A percentile compares a stretch with the other conserved stretches of the same genome.
Conservation (phyloP, 768 basidiomycete species). For the Tubosaeta sp. region DNA sequence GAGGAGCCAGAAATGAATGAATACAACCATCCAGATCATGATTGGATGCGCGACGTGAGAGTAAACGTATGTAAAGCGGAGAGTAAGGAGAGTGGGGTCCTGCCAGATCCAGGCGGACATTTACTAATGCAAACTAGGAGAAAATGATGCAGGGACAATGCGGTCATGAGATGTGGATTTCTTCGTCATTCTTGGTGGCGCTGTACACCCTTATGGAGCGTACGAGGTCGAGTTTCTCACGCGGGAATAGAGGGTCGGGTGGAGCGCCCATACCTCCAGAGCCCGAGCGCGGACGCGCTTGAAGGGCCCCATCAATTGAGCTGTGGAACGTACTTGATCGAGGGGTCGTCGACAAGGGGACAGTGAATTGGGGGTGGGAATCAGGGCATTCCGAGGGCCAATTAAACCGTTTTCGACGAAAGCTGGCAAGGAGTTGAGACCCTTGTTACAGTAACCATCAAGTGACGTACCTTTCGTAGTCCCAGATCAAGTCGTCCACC, state of each 20-base stretch:
- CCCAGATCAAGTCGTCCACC: slow-evolving; percentile 31
- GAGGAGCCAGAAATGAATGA: slow-evolving; percentile 6
- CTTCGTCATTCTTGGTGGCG: slow-evolving; percentile 41
- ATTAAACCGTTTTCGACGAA: slow-evolving; percentile 62
- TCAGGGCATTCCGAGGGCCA: slow-evolving; percentile 54
- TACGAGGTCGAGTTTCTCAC: slow-evolving; percentile 44
- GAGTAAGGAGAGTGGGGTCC: slow-evolving; percentile 18
- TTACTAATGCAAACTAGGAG: slow-evolving; percentile 1
- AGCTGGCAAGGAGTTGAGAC: slow-evolving; percentile 38
- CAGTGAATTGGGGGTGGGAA: slow-evolving; percentile 23
- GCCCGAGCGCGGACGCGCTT: slow-evolving; percentile 4
- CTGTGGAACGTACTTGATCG: slow-evolving; percentile 17
- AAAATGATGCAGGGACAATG: neutral
- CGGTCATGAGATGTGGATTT: slow-evolving; percentile 21
- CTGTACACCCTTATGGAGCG: slow-evolving; percentile 51
- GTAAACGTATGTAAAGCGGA: neutral
- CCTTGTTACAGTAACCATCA: slow-evolving; percentile 4
- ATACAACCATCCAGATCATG: slow-evolving; percentile 15
- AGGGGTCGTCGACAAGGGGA: slow-evolving; percentile 19
- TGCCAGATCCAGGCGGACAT: slow-evolving; percentile 9
- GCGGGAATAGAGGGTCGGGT: slow-evolving; percentile 24
- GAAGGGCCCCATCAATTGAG: slow-evolving; percentile 15
- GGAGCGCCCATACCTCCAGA: slow-evolving; percentile 16
- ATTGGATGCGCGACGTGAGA: neutral
- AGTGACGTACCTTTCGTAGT: slow-evolving; percentile 32